Conservation (phyloP, 306 rosid genomes). For the Quercus bicolor region DNA sequence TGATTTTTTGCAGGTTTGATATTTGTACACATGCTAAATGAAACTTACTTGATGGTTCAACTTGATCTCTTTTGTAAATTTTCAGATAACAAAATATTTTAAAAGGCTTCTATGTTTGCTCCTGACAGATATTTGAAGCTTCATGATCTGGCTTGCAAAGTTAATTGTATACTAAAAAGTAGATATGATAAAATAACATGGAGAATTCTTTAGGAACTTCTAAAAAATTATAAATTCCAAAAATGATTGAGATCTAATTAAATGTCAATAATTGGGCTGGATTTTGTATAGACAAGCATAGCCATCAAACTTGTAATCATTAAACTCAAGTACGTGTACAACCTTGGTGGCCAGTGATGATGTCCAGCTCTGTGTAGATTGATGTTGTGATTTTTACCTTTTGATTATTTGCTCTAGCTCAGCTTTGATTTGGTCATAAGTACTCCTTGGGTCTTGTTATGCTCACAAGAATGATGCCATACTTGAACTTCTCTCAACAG, state of each 20-base stretch:
- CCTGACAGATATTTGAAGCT: not conserved
- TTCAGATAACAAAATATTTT: not conserved
- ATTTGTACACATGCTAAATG: not conserved
- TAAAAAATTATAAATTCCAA: not conserved
- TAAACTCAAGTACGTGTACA: not conserved
- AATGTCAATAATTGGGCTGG: not conserved
- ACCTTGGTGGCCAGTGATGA: not conserved
- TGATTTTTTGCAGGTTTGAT: not conserved
- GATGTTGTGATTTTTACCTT: not conserved
- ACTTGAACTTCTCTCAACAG: conserved; percentile 33
- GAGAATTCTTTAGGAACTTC: not conserved
- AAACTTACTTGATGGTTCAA: not conserved
- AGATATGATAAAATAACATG: not conserved
- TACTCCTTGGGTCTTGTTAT: not conserved
- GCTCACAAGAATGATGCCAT: not conserved
- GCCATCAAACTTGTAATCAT: not conserved
- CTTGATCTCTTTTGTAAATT: not conserved
- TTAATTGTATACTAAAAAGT: not conserved
- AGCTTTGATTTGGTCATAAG: not conserved
- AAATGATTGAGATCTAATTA: not conserved
- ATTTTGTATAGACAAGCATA: not conserved
- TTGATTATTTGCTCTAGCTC: not conserved
- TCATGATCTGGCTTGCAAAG: not conserved
- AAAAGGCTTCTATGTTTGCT: not conserved
- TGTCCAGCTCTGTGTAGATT: not conserved